Base-by-base conservation (phyloP, 225 moss, liverwort and hornwort genomes). In the Takakia lepidozioides region DNA sequence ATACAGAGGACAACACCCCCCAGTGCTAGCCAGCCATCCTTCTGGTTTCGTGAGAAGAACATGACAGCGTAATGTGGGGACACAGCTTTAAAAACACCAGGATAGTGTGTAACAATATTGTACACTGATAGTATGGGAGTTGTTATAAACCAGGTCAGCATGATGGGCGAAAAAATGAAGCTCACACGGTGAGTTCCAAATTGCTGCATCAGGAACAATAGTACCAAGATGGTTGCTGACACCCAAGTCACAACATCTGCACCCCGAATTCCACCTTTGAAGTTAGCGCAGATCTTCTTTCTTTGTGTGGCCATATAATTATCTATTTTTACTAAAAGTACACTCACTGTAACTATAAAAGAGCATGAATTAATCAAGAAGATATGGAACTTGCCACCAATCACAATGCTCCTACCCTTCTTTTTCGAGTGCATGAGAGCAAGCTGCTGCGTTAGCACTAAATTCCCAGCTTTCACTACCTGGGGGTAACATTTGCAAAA, bases 1-100 rank as follows among this genome's bases (percentile, higher is more conserved):
- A 89, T 86, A 56, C 82, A 85, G 35, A 89, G 82, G n/a, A 89
- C 73, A 52, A 66, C 74, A 24, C 89, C 89, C 51, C 89, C 85
- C 16, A 89, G 74, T 4, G 85, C 80, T 59, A 80, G 59, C 89
- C 89, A 89, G 18, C 82, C 85, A 22, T 71, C 55, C 40, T 74
- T 74, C 29, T 65, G 43, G 59, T 83, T 83, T 56, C 67, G 41
- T 4, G 14, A 57, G 51, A 89, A 86, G 57, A 73, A 89, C 21
- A 71, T 41, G 57, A 80, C 24, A 55, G 85, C 50, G 48, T 89
- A 85, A 39, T 76, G 58, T 30, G 89, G 89, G 49, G 85, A 85
- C 55, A 80, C 3, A 21, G 76, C 80, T 77, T 80, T 89, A 35
- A 85, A 77, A 16, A 85, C 63, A 13, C 58, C 38, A 14, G 85